A percentile compares a stretch with the other conserved stretches of the same genome.
Conservation (phyloP, 805 yeast species). For the Metschnikowia bowlesiae region DNA sequence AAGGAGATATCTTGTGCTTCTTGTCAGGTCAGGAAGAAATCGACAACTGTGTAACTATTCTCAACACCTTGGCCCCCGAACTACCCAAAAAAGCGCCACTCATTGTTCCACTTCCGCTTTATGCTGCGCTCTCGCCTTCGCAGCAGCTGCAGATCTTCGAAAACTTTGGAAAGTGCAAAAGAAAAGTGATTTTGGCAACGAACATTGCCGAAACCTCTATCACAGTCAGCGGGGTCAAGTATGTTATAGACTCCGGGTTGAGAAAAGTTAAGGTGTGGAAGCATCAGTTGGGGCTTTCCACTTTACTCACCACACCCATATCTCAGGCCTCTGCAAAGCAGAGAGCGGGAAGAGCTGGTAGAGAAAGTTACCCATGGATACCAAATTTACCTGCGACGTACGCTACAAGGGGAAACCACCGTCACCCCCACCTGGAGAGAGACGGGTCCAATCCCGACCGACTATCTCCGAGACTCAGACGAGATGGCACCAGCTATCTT, state of each 20-base stretch:
- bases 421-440: too few species aligned
- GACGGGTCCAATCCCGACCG: too few species aligned
- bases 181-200: slow-evolving; percentile 89
- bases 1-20: slow-evolving; percentile 90
- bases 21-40: slow-evolving; percentile 97
- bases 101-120: slow-evolving; percentile 75
- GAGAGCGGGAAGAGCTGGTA: slow-evolving; percentile 98
- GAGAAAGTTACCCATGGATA: slow-evolving; percentile 53
- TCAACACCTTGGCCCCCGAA: slow-evolving; percentile 57
- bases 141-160: slow-evolving; percentile 80
- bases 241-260: slow-evolving; percentile 88
- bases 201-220: slow-evolving; percentile 98
- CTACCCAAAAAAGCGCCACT: slow-evolving; percentile 73
- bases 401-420: too few species aligned
- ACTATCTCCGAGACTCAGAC: too few species aligned
- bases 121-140: slow-evolving; percentile 87
- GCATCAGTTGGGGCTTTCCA: slow-evolving; percentile 87
- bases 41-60: slow-evolving; percentile 68
- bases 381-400: too few species aligned
- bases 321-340: slow-evolving; percentile 94
- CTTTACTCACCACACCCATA: slow-evolving; percentile 85
- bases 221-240: slow-evolving; percentile 90
- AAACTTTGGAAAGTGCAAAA: slow-evolving; percentile 54
- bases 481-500: too few species aligned
- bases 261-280: slow-evolving; percentile 94